Evolutionary conservation across 148 eudicot genomes (phyloP), one percentile per base, ranked within the genome.

Genomic region (Oxyria digyna): DNA sequence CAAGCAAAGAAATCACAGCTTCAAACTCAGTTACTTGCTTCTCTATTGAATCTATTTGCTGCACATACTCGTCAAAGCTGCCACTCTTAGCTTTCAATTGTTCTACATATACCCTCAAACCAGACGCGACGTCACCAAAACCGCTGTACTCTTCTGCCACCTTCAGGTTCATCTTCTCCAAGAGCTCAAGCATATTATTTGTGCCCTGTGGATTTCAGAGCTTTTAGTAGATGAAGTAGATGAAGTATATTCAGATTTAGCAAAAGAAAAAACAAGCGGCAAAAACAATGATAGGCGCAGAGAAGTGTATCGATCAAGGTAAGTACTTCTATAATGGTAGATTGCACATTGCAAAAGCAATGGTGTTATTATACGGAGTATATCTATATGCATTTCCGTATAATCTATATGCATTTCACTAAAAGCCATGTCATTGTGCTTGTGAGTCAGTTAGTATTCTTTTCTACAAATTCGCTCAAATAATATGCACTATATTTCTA

Each of bases 21-120:
- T 93, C 98, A 41, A 89, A 81, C 79, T 89, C 95, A 26, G 91
- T 93, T 31, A 93, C 96, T 71, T 89, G 98, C 68, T 81, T 73
- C 74, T 93, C 98, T 75, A 93, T 84, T 69, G 91, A 78, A 82
- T 89, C 90, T 17, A 93, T 85, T 73, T 89, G 96, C 71, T 93
- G 83, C 68, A 87, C 79, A 75, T 87, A 89, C 68, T 86, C 91
- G 42, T 89, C 95, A 12, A 93, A 93, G 71, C 69, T 78, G 33
- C 85, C 83, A 69, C 91, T 82, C 81, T 93, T 93, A 74, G 78
- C 70, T 80, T 83, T 93, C 41, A 89, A 67, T 69, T 89, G 96
- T 81, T 93, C 98, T 76, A 93, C 91, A 70, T 87, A 93, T 21
- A 93, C 91, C 80, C 98, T 89, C 76, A 93, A 80, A 35, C 98